A percentile compares a stretch with the other conserved stretches of the same genome.
phyloP scores from a whole-genome alignment of 2,329 filamentous ascomycete species.

The Aspergillus sojae region DNA sequence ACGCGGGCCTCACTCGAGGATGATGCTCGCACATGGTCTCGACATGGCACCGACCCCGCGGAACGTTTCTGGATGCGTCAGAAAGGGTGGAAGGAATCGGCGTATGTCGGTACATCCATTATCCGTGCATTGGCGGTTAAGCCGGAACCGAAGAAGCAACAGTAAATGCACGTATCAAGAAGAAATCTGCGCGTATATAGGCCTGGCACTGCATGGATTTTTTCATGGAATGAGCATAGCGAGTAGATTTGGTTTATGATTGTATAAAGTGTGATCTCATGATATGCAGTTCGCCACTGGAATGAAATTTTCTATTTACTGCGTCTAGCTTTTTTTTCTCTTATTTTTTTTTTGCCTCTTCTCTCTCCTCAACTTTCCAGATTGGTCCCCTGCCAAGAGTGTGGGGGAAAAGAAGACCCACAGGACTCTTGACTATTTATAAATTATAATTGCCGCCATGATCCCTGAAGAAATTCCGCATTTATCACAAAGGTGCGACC shows the following conservation, averaged over 20 bases:
- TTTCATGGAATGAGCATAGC: neutral
- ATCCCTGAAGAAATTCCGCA: neutral
- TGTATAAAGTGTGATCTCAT: neutral
- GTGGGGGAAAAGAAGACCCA: neutral
- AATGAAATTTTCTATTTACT: neutral
- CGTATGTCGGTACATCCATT: constrained; percentile 42
- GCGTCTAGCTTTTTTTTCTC: too few species aligned
- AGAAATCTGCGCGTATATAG: neutral
- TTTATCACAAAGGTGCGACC: neutral
- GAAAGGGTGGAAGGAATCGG: constrained; percentile 47
- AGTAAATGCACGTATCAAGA: neutral
- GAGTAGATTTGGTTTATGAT: neutral
- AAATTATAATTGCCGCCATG: neutral
- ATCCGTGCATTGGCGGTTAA: constrained; percentile 37
- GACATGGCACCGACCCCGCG: constrained; percentile 34
- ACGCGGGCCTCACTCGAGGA: constrained; percentile 44
- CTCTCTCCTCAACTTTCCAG: too few species aligned
- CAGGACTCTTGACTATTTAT: neutral
- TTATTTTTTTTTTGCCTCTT: too few species aligned
- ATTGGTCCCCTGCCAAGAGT: neutral
- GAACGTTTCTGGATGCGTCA: constrained; percentile 50
- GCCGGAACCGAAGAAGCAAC: constrained; percentile 35
- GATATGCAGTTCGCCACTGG: neutral
- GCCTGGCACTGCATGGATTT: neutral
- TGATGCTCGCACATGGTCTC: constrained; percentile 42